Evolutionary conservation across 305 asterid genomes (phyloP).

Genomic region (Fraxinus floribunda): DNA sequence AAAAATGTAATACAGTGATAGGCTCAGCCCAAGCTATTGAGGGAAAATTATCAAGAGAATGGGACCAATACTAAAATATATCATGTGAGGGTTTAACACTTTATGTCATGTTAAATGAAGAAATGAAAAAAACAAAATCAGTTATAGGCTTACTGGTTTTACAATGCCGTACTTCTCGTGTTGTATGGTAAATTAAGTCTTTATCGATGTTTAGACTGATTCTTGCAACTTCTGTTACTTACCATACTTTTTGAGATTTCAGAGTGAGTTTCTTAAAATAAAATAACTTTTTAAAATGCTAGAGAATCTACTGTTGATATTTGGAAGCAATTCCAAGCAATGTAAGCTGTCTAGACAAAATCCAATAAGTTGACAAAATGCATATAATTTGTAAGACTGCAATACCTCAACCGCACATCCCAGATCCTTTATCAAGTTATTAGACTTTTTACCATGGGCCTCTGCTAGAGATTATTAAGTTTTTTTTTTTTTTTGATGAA

Average conservation of each 20-base stretch:
- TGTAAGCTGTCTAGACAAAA: background rate
- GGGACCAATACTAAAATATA: conserved; percentile 1
- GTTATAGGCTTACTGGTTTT: background rate
- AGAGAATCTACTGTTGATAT: background rate
- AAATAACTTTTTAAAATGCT: background rate
- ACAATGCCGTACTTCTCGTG: background rate
- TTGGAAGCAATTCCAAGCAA: background rate
- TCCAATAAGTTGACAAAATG: background rate
- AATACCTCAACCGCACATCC: background rate
- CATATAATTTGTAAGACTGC: background rate
- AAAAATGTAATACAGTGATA: background rate
- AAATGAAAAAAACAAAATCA: background rate
- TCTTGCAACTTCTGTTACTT: background rate
- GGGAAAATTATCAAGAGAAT: background rate
- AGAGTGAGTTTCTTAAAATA: background rate
- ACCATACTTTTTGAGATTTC: background rate
- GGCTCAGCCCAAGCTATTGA: conserved; percentile 15
- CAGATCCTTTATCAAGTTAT: conserved; percentile 6
- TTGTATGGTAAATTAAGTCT: background rate
- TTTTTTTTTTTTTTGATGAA: no score
- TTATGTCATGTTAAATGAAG: background rate
- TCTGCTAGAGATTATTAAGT: background rate
- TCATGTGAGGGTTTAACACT: background rate
- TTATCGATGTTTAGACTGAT: background rate
- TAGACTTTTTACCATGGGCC: background rate